These are phyloP conservation scores for Myochromella boudieri DNA, from an alignment of 768 basidiomycete genomes.

Conservation along the genomic window DNA sequence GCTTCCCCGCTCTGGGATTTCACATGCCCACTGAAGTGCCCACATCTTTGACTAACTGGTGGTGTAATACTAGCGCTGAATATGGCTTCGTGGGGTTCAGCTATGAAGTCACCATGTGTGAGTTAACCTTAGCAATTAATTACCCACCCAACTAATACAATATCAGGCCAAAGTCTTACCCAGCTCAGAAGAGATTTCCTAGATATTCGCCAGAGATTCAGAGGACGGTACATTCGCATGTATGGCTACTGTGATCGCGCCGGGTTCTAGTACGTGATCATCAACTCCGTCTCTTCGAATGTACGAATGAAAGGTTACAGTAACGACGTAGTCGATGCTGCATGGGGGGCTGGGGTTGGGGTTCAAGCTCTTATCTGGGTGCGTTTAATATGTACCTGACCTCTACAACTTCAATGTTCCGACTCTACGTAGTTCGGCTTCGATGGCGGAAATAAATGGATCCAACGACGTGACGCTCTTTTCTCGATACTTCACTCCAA, in stretches of 20 bases:
- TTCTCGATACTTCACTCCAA: conserved; percentile 55
- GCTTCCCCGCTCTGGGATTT: conserved; percentile 22
- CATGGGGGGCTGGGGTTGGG: conserved; percentile 66
- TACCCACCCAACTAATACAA: background rate
- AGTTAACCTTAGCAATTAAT: conserved; percentile 17
- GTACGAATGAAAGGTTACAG: conserved; percentile 21
- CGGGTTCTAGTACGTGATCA: conserved; percentile 44
- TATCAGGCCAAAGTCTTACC: conserved; percentile 59
- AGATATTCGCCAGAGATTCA: conserved; percentile 10
- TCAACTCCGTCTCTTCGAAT: background rate
- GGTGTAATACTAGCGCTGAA: conserved; percentile 63
- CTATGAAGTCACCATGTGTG: conserved; percentile 69
- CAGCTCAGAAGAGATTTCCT: conserved; percentile 34
- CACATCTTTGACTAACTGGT: conserved; percentile 47
- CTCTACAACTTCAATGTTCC: no score
- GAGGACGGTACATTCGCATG: conserved; percentile 61
- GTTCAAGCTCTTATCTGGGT: conserved; percentile 81
- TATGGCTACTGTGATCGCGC: conserved; percentile 46
- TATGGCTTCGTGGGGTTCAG: conserved; percentile 79
- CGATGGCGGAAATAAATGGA: conserved; percentile 49
- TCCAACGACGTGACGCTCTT: conserved; percentile 50
- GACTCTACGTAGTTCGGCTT: conserved; percentile 42
- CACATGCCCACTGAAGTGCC: conserved; percentile 53
- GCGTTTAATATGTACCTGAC: conserved; percentile 15
- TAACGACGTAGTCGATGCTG: conserved; percentile 65